Evolutionary conservation across 1,284 basidiomycete species (phyloP).

Genomic region (Cutaneotrichosporon daszewskae): DNA sequence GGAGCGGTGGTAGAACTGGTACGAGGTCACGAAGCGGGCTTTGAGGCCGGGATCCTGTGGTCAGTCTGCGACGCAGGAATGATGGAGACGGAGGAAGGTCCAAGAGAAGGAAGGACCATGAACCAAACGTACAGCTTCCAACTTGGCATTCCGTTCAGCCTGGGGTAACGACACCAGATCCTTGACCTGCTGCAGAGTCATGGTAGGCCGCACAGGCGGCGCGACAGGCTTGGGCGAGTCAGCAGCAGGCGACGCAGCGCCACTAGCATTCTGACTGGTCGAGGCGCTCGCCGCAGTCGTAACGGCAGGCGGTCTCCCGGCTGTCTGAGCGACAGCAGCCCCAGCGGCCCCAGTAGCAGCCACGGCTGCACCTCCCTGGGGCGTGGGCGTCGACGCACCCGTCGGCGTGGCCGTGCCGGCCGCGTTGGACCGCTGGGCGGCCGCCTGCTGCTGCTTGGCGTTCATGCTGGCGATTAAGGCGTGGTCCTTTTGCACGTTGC

Average conservation of each 20-base stretch:
- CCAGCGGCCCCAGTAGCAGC: not conserved
- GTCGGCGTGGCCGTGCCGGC: constrained; percentile 1
- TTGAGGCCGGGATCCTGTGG: constrained; percentile 5
- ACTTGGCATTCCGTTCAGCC: constrained; percentile 4
- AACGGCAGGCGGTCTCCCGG: too few species aligned
- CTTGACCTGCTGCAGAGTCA: constrained; percentile 8
- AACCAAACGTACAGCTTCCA: constrained; percentile 2
- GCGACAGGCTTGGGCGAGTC: too few species aligned
- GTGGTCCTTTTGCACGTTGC: constrained; percentile 10
- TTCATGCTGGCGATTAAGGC: constrained; percentile 9
- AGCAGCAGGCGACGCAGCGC: too few species aligned
- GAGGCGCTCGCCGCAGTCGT: not conserved
- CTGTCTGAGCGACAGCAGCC: not conserved
- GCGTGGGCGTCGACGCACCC: not conserved
- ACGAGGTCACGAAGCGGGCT: not conserved
- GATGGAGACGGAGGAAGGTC: too few species aligned
- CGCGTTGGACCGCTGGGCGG: not conserved
- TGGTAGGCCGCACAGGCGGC: constrained; percentile 3
- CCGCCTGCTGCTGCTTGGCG: constrained; percentile 3
- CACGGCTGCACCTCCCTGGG: constrained; percentile 1
- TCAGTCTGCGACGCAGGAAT: too few species aligned
- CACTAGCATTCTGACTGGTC: too few species aligned
- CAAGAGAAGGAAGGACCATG: not conserved
- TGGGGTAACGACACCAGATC: constrained; percentile 7
- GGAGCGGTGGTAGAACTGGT: constrained; percentile 11